Conservation (phyloP, 352 stramenopile genomes). For the Globisporangium paroecandrum region DNA sequence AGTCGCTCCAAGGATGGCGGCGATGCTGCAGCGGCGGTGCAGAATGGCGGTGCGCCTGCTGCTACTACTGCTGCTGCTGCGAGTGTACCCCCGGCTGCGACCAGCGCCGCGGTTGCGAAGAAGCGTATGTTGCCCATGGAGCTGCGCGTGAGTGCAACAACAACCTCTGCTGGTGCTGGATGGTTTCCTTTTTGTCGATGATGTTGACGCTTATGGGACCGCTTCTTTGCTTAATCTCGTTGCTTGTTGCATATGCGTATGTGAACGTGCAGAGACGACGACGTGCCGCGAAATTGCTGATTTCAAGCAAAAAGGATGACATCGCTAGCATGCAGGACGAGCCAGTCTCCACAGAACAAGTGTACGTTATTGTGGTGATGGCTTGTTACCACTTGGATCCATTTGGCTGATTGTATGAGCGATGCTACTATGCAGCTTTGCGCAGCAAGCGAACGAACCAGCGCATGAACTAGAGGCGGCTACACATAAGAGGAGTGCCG, state of each 20-base stretch:
- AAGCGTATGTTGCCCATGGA: conserved; percentile 73
- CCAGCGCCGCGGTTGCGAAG: conserved; percentile 28
- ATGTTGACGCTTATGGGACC: conserved; percentile 4
- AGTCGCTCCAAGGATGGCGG: not conserved
- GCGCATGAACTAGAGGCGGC: not conserved
- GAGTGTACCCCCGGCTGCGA: not conserved
- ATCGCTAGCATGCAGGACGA: not conserved
- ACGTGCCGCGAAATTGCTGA: conserved; percentile 54
- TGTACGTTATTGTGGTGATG: not conserved
- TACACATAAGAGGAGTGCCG: not conserved
- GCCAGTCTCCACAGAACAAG: not conserved
- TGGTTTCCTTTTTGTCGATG: not conserved
- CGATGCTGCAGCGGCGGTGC: not conserved
- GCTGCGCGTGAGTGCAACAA: conserved; percentile 43
- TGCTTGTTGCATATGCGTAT: not conserved
- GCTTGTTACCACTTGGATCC: not conserved
- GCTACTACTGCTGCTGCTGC: not conserved
- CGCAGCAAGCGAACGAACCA: not conserved
- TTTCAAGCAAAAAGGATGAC: not conserved
- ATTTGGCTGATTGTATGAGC: not conserved
- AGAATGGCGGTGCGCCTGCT: conserved; percentile 2
- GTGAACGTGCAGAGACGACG: conserved; percentile 41
- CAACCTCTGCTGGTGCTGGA: not conserved
- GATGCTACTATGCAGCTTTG: not conserved
- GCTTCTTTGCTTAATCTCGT: not conserved